Evolutionary conservation across 306 rosid species (phyloP), one percentile per base, ranked within the genome.

Genomic region (Delonix regia): DNA sequence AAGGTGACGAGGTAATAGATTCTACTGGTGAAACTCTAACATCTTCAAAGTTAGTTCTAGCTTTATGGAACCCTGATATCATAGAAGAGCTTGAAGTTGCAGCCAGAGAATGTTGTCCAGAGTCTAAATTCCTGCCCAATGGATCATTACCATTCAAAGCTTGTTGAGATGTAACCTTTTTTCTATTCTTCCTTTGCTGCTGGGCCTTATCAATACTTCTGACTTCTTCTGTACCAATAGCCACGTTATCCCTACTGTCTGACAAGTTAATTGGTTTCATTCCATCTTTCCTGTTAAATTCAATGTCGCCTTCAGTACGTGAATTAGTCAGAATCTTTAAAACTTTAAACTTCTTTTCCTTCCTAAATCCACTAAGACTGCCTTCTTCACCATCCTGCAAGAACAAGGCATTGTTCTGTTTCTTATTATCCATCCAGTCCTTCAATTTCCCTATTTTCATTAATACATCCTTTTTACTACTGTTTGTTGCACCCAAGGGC

Each of bases 61-160:
- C 79, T 84, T 70, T 85, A 75, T 65, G 82, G 76, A 89, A 87
- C 36, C 89, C 84, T 49, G 97, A 91, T 74, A 87, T 80, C 85
- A 91, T 89, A 64, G 98, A 93, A 78, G 93, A 91, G 87, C 90
- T 91, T 76, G 98, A 93, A 73, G 86, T 85, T 53, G 91, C 89
- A 52, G 87, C 91, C 71, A 61, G 13, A 22, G 88, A 86, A 81
- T 83, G 81, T 21, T 78, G 80, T 60, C 83, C 83, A 79, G 74
- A 73, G 56, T 76, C 86, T 73, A 86, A 62, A 81, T 85, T 81
- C 74, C 85, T 89, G 39, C 80, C 78, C 55, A 82, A 36, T 47
- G 78, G 86, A 83, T 79, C 84, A 78, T 47, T 77, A 83, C 84
- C 78, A 41, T 71, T 86, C 28, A 44, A 71, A 51, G 81, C 74